phyloP scores from a whole-genome alignment of 2,329 filamentous ascomycete genomes.

The Thelonectria blattea region DNA sequence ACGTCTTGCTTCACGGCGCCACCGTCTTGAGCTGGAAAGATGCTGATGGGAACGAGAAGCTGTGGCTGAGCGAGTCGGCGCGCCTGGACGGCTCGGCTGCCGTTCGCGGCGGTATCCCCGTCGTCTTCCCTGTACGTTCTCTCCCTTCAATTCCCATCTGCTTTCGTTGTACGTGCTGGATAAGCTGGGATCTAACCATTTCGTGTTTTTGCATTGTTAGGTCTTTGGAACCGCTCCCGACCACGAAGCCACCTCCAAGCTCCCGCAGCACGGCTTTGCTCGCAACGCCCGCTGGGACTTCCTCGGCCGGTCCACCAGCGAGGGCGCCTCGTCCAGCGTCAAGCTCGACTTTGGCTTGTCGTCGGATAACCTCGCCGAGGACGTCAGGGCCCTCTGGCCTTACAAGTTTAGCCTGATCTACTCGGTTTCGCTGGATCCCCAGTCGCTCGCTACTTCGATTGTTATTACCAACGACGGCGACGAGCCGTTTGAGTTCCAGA shows the following conservation, averaged over 20 bases:
- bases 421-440: conserved; percentile 82
- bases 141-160: neutral
- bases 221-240: conserved; percentile 84
- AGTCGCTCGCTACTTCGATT: conserved; percentile 78
- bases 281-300: conserved; percentile 92
- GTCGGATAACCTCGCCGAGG: conserved; percentile 70
- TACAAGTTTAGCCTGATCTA: conserved; percentile 91
- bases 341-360: conserved; percentile 97
- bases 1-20: conserved; percentile 87
- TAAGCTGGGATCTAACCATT: neutral
- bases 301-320: conserved; percentile 76
- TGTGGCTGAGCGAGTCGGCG: conserved; percentile 83
- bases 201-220: conserved; percentile 48
- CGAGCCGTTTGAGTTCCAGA: conserved; percentile 86
- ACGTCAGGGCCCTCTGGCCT: conserved; percentile 77
- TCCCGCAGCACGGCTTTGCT: conserved; percentile 95
- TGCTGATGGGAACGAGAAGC: conserved; percentile 76
- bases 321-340: conserved; percentile 67
- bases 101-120: conserved; percentile 87
- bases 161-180: no score
- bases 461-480: conserved; percentile 88
- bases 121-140: conserved; percentile 85
- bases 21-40: conserved; percentile 95
- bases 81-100: conserved; percentile 86
- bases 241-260: conserved; percentile 76